Conservation (phyloP, 225 moss, liverwort and hornwort species). For the Pseudisothecium myosuroides region DNA sequence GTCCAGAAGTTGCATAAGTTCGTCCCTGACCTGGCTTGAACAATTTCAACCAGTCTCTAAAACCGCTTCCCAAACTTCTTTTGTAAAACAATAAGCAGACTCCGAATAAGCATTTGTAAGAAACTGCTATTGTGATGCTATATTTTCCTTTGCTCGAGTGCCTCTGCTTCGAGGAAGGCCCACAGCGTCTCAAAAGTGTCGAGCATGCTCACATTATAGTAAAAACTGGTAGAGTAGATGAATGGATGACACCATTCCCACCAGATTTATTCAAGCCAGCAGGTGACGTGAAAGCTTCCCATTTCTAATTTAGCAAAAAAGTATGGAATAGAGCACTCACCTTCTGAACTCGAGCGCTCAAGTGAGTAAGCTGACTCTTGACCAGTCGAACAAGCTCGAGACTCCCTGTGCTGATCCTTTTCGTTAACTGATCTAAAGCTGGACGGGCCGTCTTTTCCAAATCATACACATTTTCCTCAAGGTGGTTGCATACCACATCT, state of each 20-base stretch:
- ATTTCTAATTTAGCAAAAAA: not conserved
- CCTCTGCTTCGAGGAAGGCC: not conserved
- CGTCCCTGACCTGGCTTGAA: constrained; percentile 67
- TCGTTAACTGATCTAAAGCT: constrained; percentile 74
- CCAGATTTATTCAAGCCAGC: not conserved
- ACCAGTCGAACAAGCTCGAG: constrained; percentile 77
- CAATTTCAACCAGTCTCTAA: constrained; percentile 3
- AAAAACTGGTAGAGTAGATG: not conserved
- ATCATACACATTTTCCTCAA: constrained; percentile 50
- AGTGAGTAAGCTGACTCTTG: constrained; percentile 77
- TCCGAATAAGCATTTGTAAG: not conserved
- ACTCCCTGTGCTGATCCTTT: constrained; percentile 68
- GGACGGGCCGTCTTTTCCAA: constrained; percentile 67
- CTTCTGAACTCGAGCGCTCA: constrained; percentile 93
- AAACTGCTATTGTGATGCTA: not conserved
- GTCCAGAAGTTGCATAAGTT: constrained; percentile 90
- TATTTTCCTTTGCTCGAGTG: not conserved
- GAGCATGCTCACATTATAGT: not conserved
- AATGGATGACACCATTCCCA: not conserved
- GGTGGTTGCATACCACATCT: constrained; percentile 76
- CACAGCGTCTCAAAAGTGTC: not conserved
- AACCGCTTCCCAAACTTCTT: not conserved
- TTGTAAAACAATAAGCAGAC: not conserved
- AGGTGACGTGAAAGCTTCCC: not conserved
- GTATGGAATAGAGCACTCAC: constrained; percentile 9